phyloP scores from a whole-genome alignment of 208 protist species.

The Vickermania ingenoplastis region DNA sequence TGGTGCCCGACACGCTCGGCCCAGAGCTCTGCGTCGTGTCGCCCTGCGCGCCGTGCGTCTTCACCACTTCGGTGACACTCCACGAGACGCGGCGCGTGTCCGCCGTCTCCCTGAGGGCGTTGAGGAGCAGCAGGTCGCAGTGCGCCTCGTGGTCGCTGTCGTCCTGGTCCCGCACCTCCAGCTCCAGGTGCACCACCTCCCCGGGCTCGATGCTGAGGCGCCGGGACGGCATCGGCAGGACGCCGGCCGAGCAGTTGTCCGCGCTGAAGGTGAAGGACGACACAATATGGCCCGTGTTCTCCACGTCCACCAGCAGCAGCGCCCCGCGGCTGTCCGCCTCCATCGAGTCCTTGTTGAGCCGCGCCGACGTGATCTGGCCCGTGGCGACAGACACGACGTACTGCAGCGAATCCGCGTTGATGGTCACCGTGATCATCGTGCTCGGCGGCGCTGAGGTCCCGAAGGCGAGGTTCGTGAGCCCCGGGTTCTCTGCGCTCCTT shows the following conservation, averaged over 20 bases:
- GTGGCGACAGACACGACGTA: slow-evolving; percentile 58
- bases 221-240: slow-evolving; percentile 56
- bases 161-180: slow-evolving; percentile 41
- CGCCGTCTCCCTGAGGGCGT: slow-evolving; percentile 31
- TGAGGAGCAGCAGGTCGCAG: slow-evolving; percentile 41
- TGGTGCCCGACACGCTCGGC: too few species aligned
- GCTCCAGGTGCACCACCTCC: slow-evolving; percentile 17
- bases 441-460: slow-evolving; percentile 18
- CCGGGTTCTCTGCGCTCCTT: too few species aligned
- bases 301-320: slow-evolving; percentile 32
- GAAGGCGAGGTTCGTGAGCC: slow-evolving; percentile 40
- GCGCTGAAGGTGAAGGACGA: slow-evolving; percentile 41
- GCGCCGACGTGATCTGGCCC: slow-evolving; percentile 36
- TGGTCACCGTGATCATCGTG: slow-evolving; percentile 59
- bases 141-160: slow-evolving; percentile 6
- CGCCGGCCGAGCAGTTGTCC: slow-evolving; percentile 22
- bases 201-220: slow-evolving; percentile 25
- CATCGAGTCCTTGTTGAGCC: slow-evolving; percentile 24
- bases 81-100: slow-evolving; percentile 27
- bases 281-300: slow-evolving; percentile 45
- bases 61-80: slow-evolving; percentile 12
- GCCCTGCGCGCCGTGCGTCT: slow-evolving; percentile 54
- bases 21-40: slow-evolving; percentile 3
- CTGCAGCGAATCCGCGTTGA: slow-evolving; percentile 61
- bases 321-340: slow-evolving; percentile 32